Evolutionary conservation across 768 basidiomycete genomes (phyloP).

Genomic region (Naganishia kalamii): DNA sequence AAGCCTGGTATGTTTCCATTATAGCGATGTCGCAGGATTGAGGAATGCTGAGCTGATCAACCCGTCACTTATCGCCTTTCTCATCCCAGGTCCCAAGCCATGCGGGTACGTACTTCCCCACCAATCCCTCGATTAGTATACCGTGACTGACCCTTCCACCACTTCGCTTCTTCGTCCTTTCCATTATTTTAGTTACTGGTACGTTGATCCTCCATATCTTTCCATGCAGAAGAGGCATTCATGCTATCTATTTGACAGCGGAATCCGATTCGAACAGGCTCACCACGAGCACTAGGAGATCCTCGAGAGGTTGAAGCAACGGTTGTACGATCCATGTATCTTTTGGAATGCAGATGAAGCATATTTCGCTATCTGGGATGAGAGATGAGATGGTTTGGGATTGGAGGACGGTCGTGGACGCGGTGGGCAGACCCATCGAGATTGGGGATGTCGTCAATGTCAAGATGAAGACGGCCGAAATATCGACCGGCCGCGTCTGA

Average conservation of each 20-base stretch:
- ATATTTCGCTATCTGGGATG: neutral
- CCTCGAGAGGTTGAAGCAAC: no score
- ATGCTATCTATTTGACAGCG: slow-evolving; percentile 52
- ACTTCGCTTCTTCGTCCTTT: neutral
- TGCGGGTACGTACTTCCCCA: slow-evolving; percentile 69
- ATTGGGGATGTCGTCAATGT: no score
- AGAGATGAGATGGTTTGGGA: no score
- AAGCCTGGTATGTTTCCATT: slow-evolving; percentile 53
- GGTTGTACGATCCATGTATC: slow-evolving; percentile 7
- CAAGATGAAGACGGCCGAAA: neutral
- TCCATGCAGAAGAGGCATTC: neutral
- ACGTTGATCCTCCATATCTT: slow-evolving; percentile 22
- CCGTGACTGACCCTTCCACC: neutral
- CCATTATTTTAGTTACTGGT: slow-evolving; percentile 47
- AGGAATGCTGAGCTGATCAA: no score
- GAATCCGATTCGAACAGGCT: slow-evolving; percentile 80
- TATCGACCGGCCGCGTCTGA: no score
- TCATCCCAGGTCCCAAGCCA: slow-evolving; percentile 53
- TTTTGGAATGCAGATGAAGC: slow-evolving; percentile 8
- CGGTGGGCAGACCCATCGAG: no score
- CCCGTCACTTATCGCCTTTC: neutral
- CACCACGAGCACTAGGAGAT: slow-evolving; percentile 51
- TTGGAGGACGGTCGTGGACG: no score
- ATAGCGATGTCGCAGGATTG: slow-evolving; percentile 35
- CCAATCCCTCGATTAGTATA: neutral